These are phyloP conservation scores for Fagus crenata DNA, from an alignment of 306 rosid species.

Conservation along the genomic window DNA sequence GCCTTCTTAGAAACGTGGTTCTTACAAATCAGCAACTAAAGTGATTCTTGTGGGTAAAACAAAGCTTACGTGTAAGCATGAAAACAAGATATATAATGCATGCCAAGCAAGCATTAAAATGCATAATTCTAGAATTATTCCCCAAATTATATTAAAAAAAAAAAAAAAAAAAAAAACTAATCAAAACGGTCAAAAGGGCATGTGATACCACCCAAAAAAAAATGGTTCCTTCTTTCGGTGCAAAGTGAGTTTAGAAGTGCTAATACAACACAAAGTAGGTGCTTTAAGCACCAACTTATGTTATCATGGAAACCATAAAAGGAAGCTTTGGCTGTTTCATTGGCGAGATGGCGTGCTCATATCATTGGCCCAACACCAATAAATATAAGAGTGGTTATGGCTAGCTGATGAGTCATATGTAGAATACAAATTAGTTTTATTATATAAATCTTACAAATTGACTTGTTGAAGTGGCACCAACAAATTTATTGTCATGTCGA, in stretches of 20 bases:
- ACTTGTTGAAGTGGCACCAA: too few species aligned
- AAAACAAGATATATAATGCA: constrained; percentile 23
- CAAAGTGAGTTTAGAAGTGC: constrained; percentile 34
- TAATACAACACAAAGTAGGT: constrained; percentile 37
- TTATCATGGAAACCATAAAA: constrained; percentile 42
- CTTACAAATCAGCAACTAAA: constrained; percentile 19
- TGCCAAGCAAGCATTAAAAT: constrained; percentile 30
- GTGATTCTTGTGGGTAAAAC: constrained; percentile 48
- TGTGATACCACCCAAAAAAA: constrained; percentile 28
- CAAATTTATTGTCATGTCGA: too few species aligned
- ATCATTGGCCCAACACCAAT: constrained; percentile 16
- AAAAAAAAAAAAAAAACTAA: background rate
- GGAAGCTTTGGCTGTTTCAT: constrained; percentile 32
- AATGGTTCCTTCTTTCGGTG: constrained; percentile 32
- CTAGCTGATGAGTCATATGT: constrained; percentile 11
- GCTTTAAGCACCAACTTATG: constrained; percentile 41
- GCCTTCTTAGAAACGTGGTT: constrained; percentile 29
- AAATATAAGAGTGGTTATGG: constrained; percentile 9
- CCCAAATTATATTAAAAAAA: background rate
- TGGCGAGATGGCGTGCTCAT: constrained; percentile 32
- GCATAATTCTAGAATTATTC: constrained; percentile 9
- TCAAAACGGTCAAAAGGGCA: background rate
- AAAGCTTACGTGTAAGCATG: constrained; percentile 37
- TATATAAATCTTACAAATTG: too few species aligned
- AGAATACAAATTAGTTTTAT: too few species aligned